phyloP scores from a whole-genome alignment of 192 early-diverging fungal genomes.

The Coemansia sp. region DNA sequence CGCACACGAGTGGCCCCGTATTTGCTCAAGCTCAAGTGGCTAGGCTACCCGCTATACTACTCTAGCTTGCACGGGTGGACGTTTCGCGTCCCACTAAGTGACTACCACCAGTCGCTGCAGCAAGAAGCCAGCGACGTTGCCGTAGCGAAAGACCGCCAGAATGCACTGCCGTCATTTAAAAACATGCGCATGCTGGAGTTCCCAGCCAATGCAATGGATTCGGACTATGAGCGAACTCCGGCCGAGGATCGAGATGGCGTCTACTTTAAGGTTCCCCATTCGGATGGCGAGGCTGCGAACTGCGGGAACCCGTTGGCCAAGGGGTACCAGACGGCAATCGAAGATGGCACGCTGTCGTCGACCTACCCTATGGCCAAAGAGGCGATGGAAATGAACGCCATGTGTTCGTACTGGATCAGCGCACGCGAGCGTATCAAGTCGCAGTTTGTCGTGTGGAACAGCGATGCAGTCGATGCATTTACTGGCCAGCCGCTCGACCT shows the following conservation, averaged over 20 bases:
- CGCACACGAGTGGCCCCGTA: constrained; percentile 78
- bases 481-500: constrained; percentile 27
- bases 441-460: constrained; percentile 87
- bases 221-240: constrained; percentile 52
- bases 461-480: constrained; percentile 47
- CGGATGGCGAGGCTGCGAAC: constrained; percentile 75
- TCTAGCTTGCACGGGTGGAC: constrained; percentile 76
- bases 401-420: constrained; percentile 91
- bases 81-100: constrained; percentile 64
- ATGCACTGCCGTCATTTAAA: constrained; percentile 20
- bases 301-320: constrained; percentile 89
- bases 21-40: constrained; percentile 82
- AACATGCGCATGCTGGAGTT: constrained; percentile 47
- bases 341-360: constrained; percentile 76
- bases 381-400: constrained; percentile 72
- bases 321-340: constrained; percentile 74
- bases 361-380: constrained; percentile 70
- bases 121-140: constrained; percentile 13
- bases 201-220: constrained; percentile 40
- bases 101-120: constrained; percentile 33
- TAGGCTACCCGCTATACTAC: constrained; percentile 76
- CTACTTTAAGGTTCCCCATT: constrained; percentile 84
- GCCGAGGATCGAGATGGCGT: constrained; percentile 28
- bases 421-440: constrained; percentile 74
- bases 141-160: neutral